A percentile compares a stretch with the other conserved stretches of the same genome.
Evolutionary conservation across 805 yeast species (phyloP).

Genomic region (Lachancea fermentati): DNA sequence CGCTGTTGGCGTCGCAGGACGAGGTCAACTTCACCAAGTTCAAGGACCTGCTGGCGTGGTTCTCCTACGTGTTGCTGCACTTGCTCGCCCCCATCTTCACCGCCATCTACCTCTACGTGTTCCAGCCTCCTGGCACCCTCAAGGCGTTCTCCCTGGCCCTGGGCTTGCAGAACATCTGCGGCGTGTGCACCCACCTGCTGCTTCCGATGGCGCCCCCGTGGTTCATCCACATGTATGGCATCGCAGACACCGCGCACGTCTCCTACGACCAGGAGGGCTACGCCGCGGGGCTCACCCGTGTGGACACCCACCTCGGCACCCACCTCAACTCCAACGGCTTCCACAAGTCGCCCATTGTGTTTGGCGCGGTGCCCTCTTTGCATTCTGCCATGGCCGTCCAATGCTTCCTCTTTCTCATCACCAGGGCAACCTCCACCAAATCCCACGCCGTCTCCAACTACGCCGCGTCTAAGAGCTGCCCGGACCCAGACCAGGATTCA

Average conservation of each 20-base stretch:
- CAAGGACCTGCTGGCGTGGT: constrained; percentile 56
- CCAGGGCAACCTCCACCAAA: constrained; percentile 25
- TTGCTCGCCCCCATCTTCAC: constrained; percentile 56
- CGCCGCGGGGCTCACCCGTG: constrained; percentile 65
- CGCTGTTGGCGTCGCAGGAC: constrained; percentile 36
- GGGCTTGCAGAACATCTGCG: constrained; percentile 55
- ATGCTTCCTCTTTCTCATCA: constrained; percentile 39
- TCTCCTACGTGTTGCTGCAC: constrained; percentile 57
- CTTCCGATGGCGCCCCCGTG: constrained; percentile 75
- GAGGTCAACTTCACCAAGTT: constrained; percentile 34
- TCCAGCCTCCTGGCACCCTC: constrained; percentile 60
- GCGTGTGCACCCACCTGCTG: constrained; percentile 53
- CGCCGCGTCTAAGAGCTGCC: background rate
- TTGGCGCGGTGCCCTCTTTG: constrained; percentile 59
- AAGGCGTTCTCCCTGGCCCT: constrained; percentile 48
- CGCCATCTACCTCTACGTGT: constrained; percentile 56
- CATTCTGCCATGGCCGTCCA: constrained; percentile 64
- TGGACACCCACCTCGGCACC: constrained; percentile 58
- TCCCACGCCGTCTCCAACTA: background rate
- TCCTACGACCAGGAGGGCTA: constrained; percentile 60
- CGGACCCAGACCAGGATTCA: background rate
- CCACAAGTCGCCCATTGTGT: constrained; percentile 63
- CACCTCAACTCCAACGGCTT: constrained; percentile 56
- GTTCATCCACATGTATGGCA: constrained; percentile 60
- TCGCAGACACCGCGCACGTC: constrained; percentile 42